Evolutionary conservation across 23 red algal genomes (phyloP).

Genomic region (Agarophyton chilense): DNA sequence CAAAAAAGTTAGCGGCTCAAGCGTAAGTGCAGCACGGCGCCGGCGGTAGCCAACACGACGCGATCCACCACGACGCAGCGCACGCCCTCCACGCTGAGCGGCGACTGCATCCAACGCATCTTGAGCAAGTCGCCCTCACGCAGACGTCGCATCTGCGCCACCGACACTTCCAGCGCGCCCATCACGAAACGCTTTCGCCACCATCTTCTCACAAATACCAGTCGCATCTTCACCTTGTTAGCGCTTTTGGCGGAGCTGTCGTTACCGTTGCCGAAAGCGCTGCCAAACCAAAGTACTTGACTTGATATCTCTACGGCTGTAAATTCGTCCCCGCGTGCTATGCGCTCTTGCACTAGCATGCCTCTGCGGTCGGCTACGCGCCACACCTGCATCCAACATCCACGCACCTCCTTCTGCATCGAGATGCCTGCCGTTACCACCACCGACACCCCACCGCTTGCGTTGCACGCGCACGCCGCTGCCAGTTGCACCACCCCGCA

Average conservation of each 20-base stretch:
- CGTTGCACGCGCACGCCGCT: background rate
- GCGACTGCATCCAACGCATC: slow-evolving; percentile 16
- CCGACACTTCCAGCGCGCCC: background rate
- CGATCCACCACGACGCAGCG: slow-evolving; percentile 7
- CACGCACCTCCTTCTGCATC: slow-evolving; percentile 9
- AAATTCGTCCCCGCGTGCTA: background rate
- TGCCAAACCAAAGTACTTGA: slow-evolving; percentile 13
- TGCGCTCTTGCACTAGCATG: background rate
- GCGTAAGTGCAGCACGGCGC: background rate
- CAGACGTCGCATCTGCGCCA: background rate
- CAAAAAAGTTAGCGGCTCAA: no score
- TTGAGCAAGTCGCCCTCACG: slow-evolving; percentile 21
- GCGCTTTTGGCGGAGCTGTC: no score
- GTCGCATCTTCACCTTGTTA: background rate
- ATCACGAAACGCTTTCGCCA: slow-evolving; percentile 4
- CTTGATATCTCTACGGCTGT: no score
- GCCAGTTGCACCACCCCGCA: slow-evolving; percentile 13
- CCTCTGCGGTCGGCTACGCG: background rate
- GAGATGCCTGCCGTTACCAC: background rate
- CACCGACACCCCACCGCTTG: background rate
- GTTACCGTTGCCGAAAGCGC: background rate
- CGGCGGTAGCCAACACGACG: background rate
- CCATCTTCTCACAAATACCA: background rate
- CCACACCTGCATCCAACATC: background rate
- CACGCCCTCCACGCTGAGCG: background rate